phyloP scores from a whole-genome alignment of 176 grass and related monocot genomes.

The Saccharum spontaneum region DNA sequence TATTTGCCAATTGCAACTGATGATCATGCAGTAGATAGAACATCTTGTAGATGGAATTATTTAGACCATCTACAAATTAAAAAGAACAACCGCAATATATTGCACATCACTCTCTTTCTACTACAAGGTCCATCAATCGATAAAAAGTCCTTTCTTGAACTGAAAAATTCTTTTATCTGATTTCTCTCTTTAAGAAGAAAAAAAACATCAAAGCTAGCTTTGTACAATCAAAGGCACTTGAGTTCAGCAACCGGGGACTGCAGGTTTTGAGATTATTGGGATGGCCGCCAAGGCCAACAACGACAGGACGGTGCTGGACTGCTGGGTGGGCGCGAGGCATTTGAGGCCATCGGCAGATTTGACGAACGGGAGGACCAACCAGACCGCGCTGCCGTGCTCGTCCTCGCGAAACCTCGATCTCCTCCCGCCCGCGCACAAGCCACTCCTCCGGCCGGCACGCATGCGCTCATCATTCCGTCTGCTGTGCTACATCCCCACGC shows the following conservation, averaged over 20 bases:
- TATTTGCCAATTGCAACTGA: not conserved
- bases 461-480: conserved; percentile 40
- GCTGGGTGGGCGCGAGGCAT: not conserved
- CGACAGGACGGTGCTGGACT: conserved; percentile 10
- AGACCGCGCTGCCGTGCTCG: not conserved
- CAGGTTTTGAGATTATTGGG: not conserved
- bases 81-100: not conserved
- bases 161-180: not conserved
- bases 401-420: not conserved
- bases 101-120: not conserved
- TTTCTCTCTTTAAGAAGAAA: not conserved
- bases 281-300: conserved; percentile 1
- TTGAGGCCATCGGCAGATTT: not conserved
- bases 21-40: conserved; percentile 6
- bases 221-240: not conserved
- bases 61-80: not conserved
- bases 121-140: not conserved
- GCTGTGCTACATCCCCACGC: not conserved
- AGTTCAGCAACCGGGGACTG: not conserved
- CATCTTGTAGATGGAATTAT: not conserved
- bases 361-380: conserved; percentile 16
- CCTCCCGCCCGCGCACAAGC: not conserved
- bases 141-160: not conserved
- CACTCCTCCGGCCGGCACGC: not conserved
- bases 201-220: not conserved